Percentiles rank a stretch among this genome's conserved stretches.
Evolutionary conservation across 345 rosid genomes (phyloP).

Genomic region (Sonneratia caseolaris): DNA sequence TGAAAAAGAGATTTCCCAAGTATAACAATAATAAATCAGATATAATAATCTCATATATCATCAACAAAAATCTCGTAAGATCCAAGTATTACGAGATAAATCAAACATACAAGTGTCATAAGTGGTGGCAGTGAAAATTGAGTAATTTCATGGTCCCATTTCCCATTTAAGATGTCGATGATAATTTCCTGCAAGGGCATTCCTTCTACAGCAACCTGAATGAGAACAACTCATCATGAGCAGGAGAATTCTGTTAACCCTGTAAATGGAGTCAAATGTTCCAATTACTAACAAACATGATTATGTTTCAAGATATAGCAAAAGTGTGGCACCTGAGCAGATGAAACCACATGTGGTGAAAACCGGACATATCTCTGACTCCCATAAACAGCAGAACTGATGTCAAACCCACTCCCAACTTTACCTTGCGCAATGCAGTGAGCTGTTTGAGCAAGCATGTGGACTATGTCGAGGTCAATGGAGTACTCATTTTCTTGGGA

Average conservation of each 20-base stretch:
- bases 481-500: constrained; percentile 24
- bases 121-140: constrained; percentile 85
- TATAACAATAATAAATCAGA: not conserved
- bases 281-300: not conserved
- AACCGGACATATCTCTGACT: constrained; percentile 92
- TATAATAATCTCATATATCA: not conserved
- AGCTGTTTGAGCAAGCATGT: constrained; percentile 84
- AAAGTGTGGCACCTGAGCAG: constrained; percentile 59
- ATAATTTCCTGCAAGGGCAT: constrained; percentile 52
- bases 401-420: constrained; percentile 98
- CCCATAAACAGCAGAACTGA: constrained; percentile 94
- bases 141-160: constrained; percentile 88
- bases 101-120: constrained; percentile 57
- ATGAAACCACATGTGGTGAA: constrained; percentile 79
- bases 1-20: not conserved
- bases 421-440: constrained; percentile 98
- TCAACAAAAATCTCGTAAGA: not conserved
- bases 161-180: constrained; percentile 45
- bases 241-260: not conserved
- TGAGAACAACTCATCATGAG: not conserved
- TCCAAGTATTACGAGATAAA: not conserved
- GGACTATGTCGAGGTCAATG: constrained; percentile 58
- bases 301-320: not conserved
- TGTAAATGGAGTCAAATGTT: not conserved
- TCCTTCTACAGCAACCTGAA: constrained; percentile 16